Conservation (phyloP, 805 yeast genomes). For the Nakazawaea populi region DNA sequence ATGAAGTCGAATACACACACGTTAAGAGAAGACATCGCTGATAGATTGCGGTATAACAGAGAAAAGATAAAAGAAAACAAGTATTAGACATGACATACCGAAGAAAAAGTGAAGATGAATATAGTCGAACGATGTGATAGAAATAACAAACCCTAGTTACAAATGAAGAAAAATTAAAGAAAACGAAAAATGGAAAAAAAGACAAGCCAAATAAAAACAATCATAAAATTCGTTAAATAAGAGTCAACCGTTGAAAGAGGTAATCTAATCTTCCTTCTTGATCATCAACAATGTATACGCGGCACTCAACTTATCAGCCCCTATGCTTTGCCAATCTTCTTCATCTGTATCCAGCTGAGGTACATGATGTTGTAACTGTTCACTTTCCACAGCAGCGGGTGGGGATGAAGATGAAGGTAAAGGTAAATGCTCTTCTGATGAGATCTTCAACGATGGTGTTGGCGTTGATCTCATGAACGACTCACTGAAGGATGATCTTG, state of each 20-base stretch:
- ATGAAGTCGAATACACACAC: too few relatives aligned
- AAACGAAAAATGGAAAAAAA: too few relatives aligned
- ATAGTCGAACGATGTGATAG: too few relatives aligned
- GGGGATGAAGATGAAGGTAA: slow-evolving; percentile 14
- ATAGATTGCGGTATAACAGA: too few relatives aligned
- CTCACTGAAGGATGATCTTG: slow-evolving; percentile 32
- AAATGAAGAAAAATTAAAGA: too few relatives aligned
- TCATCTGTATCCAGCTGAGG: slow-evolving; percentile 78
- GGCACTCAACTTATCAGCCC: slow-evolving; percentile 42
- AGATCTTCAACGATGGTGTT: slow-evolving; percentile 3
- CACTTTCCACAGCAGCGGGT: slow-evolving; percentile 9
- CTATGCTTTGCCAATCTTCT: slow-evolving; percentile 93
- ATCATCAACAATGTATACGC: slow-evolving; percentile 11
- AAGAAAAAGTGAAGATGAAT: too few relatives aligned
- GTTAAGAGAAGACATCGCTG: too few relatives aligned
- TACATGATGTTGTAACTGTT: neutral
- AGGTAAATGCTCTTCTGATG: slow-evolving; percentile 8
- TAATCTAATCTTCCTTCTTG: slow-evolving; percentile 5
- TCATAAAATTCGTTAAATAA: neutral
- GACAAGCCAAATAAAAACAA: neutral
- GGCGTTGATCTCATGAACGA: slow-evolving; percentile 30
- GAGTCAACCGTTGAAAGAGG: too few relatives aligned
- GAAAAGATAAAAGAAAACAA: too few relatives aligned
- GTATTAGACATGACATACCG: too few relatives aligned
- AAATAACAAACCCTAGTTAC: too few relatives aligned